Conservation (phyloP, 2,329 filamentous ascomycete species). For the Helotiales sp. region DNA sequence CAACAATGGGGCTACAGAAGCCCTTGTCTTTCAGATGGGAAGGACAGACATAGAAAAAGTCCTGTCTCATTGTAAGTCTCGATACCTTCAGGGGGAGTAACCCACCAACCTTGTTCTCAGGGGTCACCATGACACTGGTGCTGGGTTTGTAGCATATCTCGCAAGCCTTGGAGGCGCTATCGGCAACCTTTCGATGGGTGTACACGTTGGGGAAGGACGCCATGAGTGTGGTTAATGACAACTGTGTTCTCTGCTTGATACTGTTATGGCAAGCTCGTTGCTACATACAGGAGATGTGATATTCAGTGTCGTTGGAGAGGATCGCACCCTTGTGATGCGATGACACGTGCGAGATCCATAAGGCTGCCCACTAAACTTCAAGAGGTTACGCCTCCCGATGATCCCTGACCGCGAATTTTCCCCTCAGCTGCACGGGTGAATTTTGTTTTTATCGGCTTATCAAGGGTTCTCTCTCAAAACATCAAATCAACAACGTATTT, state of each 20-base stretch:
- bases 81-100: background rate
- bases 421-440: slow-evolving; percentile 3
- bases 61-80: slow-evolving; percentile 43
- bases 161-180: slow-evolving; percentile 79
- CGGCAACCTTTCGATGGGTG: slow-evolving; percentile 82
- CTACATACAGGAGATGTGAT: background rate
- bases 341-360: background rate
- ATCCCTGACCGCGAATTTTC: slow-evolving; percentile 13
- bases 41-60: slow-evolving; percentile 91
- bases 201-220: slow-evolving; percentile 72
- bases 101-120: slow-evolving; percentile 76
- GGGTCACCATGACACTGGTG: slow-evolving; percentile 82
- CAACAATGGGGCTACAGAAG: slow-evolving; percentile 76
- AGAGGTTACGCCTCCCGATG: too few species aligned
- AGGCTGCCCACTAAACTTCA: background rate
- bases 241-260: background rate
- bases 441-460: slow-evolving; percentile 13
- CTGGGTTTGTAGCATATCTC: slow-evolving; percentile 90
- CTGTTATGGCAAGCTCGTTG: background rate
- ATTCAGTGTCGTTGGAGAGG: background rate
- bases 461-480: background rate
- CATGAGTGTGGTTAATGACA: slow-evolving; percentile 16
- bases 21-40: slow-evolving; percentile 78
- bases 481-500: background rate
- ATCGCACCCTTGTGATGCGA: background rate